Percentiles rank a stretch among this genome's conserved stretches.
phyloP scores from a whole-genome alignment of 108 stramenopile genomes.

The Cylindrotheca fusiformis region DNA sequence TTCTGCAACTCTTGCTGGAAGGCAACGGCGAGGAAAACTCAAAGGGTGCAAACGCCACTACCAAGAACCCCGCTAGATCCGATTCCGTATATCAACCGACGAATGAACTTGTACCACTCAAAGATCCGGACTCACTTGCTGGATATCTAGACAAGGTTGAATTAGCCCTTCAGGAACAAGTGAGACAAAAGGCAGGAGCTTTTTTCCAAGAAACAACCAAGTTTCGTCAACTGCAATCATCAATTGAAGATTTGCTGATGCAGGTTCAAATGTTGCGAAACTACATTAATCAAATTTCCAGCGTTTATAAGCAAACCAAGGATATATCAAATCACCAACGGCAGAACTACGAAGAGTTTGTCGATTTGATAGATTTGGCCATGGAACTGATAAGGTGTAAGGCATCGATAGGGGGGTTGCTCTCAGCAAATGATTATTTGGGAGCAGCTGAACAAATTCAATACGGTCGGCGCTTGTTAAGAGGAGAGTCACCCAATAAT shows the following conservation, averaged over 20 bases:
- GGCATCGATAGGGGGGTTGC: conserved; percentile 61
- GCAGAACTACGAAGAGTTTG: conserved; percentile 50
- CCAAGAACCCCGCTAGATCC: background rate
- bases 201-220: conserved; percentile 89
- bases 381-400: conserved; percentile 70
- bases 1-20: conserved; percentile 60
- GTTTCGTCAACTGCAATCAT: conserved; percentile 67
- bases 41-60: background rate
- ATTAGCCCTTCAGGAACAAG: conserved; percentile 74
- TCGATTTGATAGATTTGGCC: conserved; percentile 61
- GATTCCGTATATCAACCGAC: conserved; percentile 35
- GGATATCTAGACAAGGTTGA: conserved; percentile 77
- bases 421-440: conserved; percentile 69
- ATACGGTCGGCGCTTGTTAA: conserved; percentile 55
- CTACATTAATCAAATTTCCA: conserved; percentile 39
- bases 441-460: conserved; percentile 77
- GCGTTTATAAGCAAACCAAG: conserved; percentile 22
- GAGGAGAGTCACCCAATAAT: conserved; percentile 10
- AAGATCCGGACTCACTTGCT: conserved; percentile 66
- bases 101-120: conserved; percentile 51
- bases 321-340: conserved; percentile 49
- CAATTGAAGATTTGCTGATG: conserved; percentile 56
- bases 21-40: conserved; percentile 32
- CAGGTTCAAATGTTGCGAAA: conserved; percentile 60
- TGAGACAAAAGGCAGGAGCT: conserved; percentile 63